Evolutionary conservation across 2,329 filamentous ascomycete species (phyloP).

Genomic region (Stagonosporopsis chrysanthemi): DNA sequence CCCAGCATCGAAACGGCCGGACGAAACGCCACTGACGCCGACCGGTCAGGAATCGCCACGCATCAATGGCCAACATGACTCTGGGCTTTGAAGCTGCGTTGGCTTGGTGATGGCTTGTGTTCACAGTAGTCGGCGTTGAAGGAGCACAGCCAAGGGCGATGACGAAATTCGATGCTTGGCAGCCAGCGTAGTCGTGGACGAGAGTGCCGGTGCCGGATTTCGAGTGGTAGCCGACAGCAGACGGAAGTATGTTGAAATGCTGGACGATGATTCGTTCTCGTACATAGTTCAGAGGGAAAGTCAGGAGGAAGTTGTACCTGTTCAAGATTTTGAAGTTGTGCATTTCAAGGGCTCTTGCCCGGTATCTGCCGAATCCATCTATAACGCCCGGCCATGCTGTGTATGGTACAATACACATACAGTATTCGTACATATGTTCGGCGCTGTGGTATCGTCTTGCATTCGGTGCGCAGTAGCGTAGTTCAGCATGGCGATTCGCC

Average conservation of each 20-base stretch:
- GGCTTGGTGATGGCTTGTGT: slow-evolving; percentile 12
- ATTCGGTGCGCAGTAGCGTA: not conserved
- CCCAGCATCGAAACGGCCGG: not conserved
- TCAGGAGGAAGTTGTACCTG: not conserved
- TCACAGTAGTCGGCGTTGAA: slow-evolving; percentile 1
- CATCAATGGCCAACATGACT: slow-evolving; percentile 1
- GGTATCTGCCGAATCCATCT: slow-evolving; percentile 19
- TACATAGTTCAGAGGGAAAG: too few species aligned
- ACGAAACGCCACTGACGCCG: slow-evolving; percentile 2
- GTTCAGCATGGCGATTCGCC: not conserved
- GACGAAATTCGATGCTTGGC: slow-evolving; percentile 15
- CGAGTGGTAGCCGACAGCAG: not conserved
- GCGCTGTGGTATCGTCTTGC: slow-evolving; percentile 3
- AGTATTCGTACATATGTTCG: slow-evolving; percentile 16
- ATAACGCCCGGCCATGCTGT: slow-evolving; percentile 40
- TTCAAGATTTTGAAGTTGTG: not conserved
- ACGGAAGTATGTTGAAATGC: not conserved
- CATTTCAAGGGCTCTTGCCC: slow-evolving; percentile 16
- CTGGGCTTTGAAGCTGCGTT: slow-evolving; percentile 1
- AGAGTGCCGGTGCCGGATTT: slow-evolving; percentile 5
- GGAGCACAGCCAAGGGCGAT: slow-evolving; percentile 12
- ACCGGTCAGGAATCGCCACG: not conserved
- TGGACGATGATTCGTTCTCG: not conserved
- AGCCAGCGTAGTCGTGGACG: not conserved
- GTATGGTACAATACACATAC: slow-evolving; percentile 37